These are phyloP conservation scores for Backusella luteola DNA, from an alignment of 192 early-diverging fungal genomes.

Conservation along the genomic window DNA sequence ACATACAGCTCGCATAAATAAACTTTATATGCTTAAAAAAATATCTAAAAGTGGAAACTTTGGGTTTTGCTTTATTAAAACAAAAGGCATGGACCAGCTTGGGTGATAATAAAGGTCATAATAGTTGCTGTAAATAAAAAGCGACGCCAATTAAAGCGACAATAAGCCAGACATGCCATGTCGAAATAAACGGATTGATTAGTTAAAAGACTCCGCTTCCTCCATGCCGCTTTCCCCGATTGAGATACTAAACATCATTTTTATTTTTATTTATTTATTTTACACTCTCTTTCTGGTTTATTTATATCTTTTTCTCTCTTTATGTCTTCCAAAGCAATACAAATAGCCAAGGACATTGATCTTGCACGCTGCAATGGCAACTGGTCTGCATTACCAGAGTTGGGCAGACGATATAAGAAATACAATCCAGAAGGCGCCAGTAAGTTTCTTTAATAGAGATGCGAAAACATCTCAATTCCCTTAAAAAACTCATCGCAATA, in stretches of 20 bases:
- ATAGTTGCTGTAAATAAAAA: too few species aligned
- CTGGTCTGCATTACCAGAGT: constrained; percentile 47
- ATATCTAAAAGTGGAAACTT: not conserved
- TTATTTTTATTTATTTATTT: not conserved
- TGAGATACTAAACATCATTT: not conserved
- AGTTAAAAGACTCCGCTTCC: not conserved
- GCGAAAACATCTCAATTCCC: not conserved
- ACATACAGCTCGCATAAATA: not conserved
- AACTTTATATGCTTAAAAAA: not conserved
- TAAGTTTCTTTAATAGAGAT: constrained; percentile 20
- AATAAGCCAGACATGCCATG: not conserved
- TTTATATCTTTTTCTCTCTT: constrained; percentile 17
- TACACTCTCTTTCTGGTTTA: not conserved
- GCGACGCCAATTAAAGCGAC: too few species aligned
- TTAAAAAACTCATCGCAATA: not conserved
- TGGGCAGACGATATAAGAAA: constrained; percentile 53
- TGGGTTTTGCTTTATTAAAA: not conserved
- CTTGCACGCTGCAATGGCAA: constrained; percentile 42
- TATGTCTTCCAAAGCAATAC: constrained; percentile 40
- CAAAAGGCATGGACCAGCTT: not conserved
- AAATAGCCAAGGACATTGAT: constrained; percentile 46
- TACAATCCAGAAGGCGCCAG: constrained; percentile 55
- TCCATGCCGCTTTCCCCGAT: not conserved
- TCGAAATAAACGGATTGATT: not conserved
- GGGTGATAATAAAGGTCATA: not conserved